A percentile compares a stretch with the other conserved stretches of the same genome.
Evolutionary conservation across 2,329 filamentous ascomycete species (phyloP).

Genomic region (Karstenula rhodostoma): DNA sequence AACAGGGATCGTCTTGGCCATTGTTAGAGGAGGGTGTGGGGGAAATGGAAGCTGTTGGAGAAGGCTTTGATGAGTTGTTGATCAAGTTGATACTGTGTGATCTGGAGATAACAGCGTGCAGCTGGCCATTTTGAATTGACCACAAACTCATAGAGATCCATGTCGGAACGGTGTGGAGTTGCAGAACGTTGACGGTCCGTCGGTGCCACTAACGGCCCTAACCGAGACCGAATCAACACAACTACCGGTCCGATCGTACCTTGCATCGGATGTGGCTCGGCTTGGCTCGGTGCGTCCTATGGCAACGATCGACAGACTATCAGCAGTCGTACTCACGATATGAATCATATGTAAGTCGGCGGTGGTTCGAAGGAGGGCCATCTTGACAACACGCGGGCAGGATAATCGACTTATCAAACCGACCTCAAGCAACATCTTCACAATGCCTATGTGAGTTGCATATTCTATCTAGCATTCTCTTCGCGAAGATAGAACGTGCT

Average conservation of each 20-base stretch:
- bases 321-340: not conserved
- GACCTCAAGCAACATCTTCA: not conserved
- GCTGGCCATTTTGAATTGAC: not conserved
- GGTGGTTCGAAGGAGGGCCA: not conserved
- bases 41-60: not conserved
- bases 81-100: conserved; percentile 4
- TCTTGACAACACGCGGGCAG: not conserved
- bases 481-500: not conserved
- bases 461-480: not conserved
- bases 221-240: not conserved
- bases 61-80: not conserved
- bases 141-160: not conserved
- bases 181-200: not conserved
- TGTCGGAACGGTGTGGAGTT: not conserved
- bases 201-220: not conserved
- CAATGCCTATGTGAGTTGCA: conserved; percentile 1
- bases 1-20: not conserved
- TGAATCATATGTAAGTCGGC: not conserved
- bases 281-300: not conserved
- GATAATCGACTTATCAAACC: no score
- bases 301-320: not conserved
- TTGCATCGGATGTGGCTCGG: not conserved
- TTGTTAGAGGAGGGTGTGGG: not conserved
- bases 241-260: not conserved
- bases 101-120: not conserved